These are phyloP conservation scores for Didymella pinodella DNA, from an alignment of 2,329 filamentous ascomycete genomes.

Conservation along the genomic window DNA sequence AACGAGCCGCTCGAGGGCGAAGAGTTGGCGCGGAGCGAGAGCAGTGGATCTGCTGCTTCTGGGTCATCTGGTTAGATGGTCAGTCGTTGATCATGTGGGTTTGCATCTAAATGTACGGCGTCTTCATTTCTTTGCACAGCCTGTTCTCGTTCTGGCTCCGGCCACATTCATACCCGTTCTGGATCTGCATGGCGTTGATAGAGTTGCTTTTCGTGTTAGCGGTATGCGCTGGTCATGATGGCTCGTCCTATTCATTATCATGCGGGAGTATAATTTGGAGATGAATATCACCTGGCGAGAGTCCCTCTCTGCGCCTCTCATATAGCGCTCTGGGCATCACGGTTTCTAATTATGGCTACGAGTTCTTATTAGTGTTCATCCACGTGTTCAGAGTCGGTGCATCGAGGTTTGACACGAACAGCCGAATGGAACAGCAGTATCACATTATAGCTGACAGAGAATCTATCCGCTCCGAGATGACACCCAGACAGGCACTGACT, in stretches of 20 bases:
- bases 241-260: background rate
- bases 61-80: conserved; percentile 7
- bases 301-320: too few species aligned
- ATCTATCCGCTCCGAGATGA: too few species aligned
- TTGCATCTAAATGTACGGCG: background rate
- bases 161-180: conserved; percentile 9
- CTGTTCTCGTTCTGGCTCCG: background rate
- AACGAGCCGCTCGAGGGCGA: conserved; percentile 44
- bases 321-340: too few species aligned
- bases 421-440: too few species aligned
- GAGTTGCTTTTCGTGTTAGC: background rate
- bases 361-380: too few species aligned
- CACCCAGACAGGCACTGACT: too few species aligned
- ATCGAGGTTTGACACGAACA: too few species aligned
- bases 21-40: conserved; percentile 37
- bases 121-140: background rate
- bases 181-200: conserved; percentile 7
- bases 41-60: conserved; percentile 34
- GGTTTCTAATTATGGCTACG: too few species aligned
- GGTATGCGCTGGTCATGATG: background rate
- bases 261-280: background rate
- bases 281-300: too few species aligned
- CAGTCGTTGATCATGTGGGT: background rate
- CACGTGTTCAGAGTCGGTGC: too few species aligned
- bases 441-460: too few species aligned